These are phyloP conservation scores for Elasticomyces elasticus DNA, from an alignment of 495 filamentous ascomycete genomes.

Conservation along the genomic window DNA sequence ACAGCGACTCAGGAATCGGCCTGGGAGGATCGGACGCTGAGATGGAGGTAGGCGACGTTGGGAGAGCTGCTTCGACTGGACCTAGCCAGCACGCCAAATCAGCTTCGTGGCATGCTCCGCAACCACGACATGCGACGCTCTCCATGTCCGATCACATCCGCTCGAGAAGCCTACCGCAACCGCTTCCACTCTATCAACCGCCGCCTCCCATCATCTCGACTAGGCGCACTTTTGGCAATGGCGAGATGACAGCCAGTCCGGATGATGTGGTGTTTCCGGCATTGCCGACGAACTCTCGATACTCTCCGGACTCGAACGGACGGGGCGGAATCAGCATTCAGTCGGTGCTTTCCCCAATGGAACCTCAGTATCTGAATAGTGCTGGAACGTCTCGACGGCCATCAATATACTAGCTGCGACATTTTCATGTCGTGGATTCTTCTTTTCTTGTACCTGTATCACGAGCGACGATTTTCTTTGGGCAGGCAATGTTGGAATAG, in stretches of 20 bases:
- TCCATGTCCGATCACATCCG: slow-evolving; percentile 10
- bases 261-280: slow-evolving; percentile 1
- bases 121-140: neutral
- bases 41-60: slow-evolving; percentile 15
- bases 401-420: neutral
- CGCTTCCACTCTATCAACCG: slow-evolving; percentile 18
- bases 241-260: slow-evolving; percentile 10
- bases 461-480: slow-evolving; percentile 2
- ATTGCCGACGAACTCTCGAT: neutral
- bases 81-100: slow-evolving; percentile 8
- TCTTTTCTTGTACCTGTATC: slow-evolving; percentile 6
- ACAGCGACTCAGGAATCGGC: slow-evolving; percentile 21
- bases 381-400: neutral
- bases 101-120: slow-evolving; percentile 11
- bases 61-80: neutral
- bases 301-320: slow-evolving; percentile 13
- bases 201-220: slow-evolving; percentile 12
- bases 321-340: slow-evolving; percentile 20
- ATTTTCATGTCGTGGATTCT: neutral
- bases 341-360: slow-evolving; percentile 14
- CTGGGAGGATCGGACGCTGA: slow-evolving; percentile 17
- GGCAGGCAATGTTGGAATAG: neutral
- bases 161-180: slow-evolving; percentile 18
- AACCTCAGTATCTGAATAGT: slow-evolving; percentile 2
- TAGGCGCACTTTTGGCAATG: neutral